Conservation (phyloP, 73 alveolate species). For the Tetrahymena malaccensis region DNA sequence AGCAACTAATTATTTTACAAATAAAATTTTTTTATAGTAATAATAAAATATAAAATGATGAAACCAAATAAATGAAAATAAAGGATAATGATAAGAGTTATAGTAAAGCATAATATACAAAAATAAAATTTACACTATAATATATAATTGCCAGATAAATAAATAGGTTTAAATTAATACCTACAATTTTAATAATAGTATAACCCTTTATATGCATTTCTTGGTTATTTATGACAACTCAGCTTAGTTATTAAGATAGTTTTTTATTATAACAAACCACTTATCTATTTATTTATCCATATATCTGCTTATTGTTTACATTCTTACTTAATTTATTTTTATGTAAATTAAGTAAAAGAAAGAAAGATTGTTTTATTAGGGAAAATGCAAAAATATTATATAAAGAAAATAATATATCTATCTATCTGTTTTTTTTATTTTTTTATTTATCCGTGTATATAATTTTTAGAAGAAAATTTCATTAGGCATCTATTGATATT, state of each 20-base stretch:
- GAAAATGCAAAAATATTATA: not conserved
- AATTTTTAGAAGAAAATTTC: not conserved
- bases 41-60: not conserved
- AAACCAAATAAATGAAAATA: too few relatives aligned
- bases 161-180: not conserved
- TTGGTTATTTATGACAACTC: not conserved
- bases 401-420: not conserved
- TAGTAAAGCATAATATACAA: not conserved
- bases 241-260: not conserved
- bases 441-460: too few relatives aligned
- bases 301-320: not conserved
- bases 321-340: too few relatives aligned
- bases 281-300: not conserved
- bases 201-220: not conserved
- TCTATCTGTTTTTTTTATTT: not conserved
- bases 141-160: not conserved
- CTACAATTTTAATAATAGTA: not conserved
- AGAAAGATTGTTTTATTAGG: not conserved
- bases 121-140: not conserved
- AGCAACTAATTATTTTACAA: too few relatives aligned
- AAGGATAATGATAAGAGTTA: not conserved
- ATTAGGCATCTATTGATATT: not conserved
- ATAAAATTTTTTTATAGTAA: too few relatives aligned
- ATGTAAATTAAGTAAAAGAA: not conserved
- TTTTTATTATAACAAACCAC: too few relatives aligned